Conservation (phyloP, 768 basidiomycete genomes). For the Phallus indusiatus region DNA sequence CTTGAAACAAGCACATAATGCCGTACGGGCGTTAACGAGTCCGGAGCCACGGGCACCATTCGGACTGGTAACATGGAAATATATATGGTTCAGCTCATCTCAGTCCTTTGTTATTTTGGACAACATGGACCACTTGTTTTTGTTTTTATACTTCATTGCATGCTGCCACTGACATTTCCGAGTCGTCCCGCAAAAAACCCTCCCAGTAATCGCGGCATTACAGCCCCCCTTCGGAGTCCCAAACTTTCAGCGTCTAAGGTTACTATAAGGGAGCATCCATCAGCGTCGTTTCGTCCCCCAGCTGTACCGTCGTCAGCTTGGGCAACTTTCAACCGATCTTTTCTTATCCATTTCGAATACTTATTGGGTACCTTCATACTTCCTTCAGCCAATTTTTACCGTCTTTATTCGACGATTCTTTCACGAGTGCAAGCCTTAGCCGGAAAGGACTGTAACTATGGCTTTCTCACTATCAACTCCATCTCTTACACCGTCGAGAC, state of each 20-base stretch:
- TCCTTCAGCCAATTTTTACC: neutral
- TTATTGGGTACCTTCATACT: neutral
- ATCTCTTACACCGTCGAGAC: conserved; percentile 67
- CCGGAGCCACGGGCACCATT: too few relatives aligned
- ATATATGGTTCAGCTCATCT: too few relatives aligned
- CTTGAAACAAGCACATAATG: too few relatives aligned
- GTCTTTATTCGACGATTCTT: neutral
- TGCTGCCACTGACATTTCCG: too few relatives aligned
- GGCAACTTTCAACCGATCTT: neutral
- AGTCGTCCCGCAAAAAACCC: too few relatives aligned
- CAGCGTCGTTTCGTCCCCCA: neutral
- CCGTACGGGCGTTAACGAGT: too few relatives aligned
- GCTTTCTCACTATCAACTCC: conserved; percentile 41
- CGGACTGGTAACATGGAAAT: too few relatives aligned
- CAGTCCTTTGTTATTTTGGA: too few relatives aligned
- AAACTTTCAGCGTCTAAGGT: neutral
- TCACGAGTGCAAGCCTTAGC: neutral
- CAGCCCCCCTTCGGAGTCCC: neutral
- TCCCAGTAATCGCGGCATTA: neutral
- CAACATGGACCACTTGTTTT: too few relatives aligned
- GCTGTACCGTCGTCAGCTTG: neutral
- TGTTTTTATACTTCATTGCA: too few relatives aligned
- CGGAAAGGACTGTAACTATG: conserved; percentile 22
- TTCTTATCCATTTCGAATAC: neutral
- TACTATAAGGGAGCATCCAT: neutral